Base-by-base conservation (phyloP, 1,284 basidiomycete genomes). In the Ustilago vetiveriae region DNA sequence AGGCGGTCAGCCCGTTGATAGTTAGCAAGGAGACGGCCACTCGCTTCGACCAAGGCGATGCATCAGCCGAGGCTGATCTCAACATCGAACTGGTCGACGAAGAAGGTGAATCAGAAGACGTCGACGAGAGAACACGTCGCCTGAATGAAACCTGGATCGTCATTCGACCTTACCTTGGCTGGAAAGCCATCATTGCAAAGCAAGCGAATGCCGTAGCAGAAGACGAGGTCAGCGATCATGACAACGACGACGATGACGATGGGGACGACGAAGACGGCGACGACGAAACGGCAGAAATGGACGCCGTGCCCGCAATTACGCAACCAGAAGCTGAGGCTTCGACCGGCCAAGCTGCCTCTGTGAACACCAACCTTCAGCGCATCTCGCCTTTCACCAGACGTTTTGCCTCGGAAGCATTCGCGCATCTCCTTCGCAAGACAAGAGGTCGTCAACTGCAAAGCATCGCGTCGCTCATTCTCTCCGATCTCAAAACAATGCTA, bases 381-480 rank as follows among this genome's bases (percentile, higher is more conserved):
- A 60, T 73, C 46, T 66, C 74, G 23, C 47, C 73, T 13, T 78
- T 80, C 39, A 76, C 74, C 9, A 62, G 76, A 14, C 74, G 80
- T 23, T 82, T 82, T 38, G 78, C 76, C 4, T 68, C 78, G 0
- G 80, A 82, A 50, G 79, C 80, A 0, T 71, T 82, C 23, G 78
- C 79, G 1, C 76, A 81, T 39, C 72, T 82, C 14, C 55, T 81
- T 6, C 75, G 80, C 45, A 80, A 76, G 56, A 74, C 76, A 13
- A 60, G 75, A 9, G 57, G 47, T 11, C 41, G 37, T 3, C 74
- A 79, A 39, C 62, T 82, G 21, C 48, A 54, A 22, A 57, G 53
- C 22, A 60, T 80, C 22, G 58, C 63, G 10, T 26, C 53, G 7
- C 45, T 54, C 37, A 79, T 82, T 67, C 50, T 75, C 19, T 35